phyloP scores from a whole-genome alignment of 768 basidiomycete species.

The Rhizopogon roseolus region DNA sequence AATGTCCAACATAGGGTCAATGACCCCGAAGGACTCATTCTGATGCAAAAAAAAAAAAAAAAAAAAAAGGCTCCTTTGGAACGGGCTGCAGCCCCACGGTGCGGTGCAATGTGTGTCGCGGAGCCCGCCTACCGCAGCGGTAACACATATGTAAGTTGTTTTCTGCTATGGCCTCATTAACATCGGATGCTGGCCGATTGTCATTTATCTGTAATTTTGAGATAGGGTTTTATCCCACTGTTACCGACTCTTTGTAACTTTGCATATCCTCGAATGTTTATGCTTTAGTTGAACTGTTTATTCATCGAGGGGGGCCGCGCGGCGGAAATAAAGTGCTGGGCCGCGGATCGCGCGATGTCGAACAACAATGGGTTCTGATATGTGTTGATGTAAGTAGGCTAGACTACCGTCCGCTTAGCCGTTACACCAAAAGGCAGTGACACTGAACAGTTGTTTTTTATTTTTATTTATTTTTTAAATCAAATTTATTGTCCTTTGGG shows the following conservation, averaged over 20 bases:
- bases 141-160: constrained; percentile 2
- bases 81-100: constrained; percentile 2
- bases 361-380: not conserved
- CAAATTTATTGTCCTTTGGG: no score
- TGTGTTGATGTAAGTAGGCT: no score
- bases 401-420: no score
- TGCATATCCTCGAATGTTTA: no score
- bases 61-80: not conserved
- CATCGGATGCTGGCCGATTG: not conserved
- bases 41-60: no score
- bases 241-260: not conserved
- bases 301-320: no score
- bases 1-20: no score
- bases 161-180: not conserved
- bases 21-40: no score
- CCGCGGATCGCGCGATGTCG: not conserved
- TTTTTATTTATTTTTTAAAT: no score
- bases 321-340: not conserved
- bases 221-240: not conserved
- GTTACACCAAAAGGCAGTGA: no score
- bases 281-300: no score
- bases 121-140: constrained; percentile 6
- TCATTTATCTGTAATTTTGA: not conserved
- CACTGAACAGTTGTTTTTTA: no score
- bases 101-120: constrained; percentile 1